These are phyloP conservation scores for Monosporascus sp. DNA, from an alignment of 2,329 filamentous ascomycete genomes.

Conservation along the genomic window DNA sequence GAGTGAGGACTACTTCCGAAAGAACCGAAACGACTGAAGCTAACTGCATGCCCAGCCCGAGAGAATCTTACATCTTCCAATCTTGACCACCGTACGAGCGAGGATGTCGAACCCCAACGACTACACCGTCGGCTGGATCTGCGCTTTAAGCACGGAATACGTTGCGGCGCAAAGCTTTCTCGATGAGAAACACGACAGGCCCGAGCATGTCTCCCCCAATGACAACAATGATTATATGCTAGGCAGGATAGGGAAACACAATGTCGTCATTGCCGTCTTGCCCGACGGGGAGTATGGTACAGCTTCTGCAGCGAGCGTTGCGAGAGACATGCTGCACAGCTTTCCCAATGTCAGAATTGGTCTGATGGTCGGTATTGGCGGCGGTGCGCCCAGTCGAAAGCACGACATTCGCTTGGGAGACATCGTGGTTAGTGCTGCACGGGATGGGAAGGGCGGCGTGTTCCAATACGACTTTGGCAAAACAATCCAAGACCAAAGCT, in stretches of 20 bases:
- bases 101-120: too few species aligned
- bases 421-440: slow-evolving; percentile 16
- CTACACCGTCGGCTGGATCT: too few species aligned
- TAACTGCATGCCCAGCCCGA: too few species aligned
- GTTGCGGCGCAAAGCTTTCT: background rate
- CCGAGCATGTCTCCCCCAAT: background rate
- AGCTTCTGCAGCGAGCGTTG: slow-evolving; percentile 25
- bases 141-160: too few species aligned
- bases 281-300: slow-evolving; percentile 26
- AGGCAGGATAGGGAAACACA: slow-evolving; percentile 13
- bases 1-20: too few species aligned
- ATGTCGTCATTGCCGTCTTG: slow-evolving; percentile 17
- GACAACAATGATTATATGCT: slow-evolving; percentile 13
- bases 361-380: slow-evolving; percentile 39
- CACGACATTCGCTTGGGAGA: slow-evolving; percentile 18
- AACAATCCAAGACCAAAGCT: slow-evolving; percentile 2
- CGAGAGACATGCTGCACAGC: slow-evolving; percentile 21
- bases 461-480: slow-evolving; percentile 21
- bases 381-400: slow-evolving; percentile 9
- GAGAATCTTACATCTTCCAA: too few species aligned
- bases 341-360: slow-evolving; percentile 30
- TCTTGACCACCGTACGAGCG: too few species aligned
- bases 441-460: slow-evolving; percentile 9
- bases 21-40: too few species aligned
- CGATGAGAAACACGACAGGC: slow-evolving; percentile 9